Percentiles rank a stretch among this genome's conserved stretches.
Evolutionary conservation across 306 rosid genomes (phyloP).

Genomic region (Sechiopsis laciniata): DNA sequence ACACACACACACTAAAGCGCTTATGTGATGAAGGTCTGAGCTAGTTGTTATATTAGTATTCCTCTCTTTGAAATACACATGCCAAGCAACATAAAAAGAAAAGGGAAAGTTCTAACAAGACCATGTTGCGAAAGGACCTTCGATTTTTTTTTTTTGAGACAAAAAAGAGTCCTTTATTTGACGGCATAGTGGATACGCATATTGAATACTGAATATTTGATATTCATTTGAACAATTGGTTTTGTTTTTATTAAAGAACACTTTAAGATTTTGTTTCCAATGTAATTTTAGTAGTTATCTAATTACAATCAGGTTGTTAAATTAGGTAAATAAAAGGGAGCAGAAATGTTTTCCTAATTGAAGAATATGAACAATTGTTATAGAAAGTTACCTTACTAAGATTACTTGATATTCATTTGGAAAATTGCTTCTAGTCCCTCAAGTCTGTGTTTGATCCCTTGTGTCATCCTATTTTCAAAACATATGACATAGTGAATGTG

Average conservation of each 20-base stretch:
- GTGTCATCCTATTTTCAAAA: background rate
- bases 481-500: background rate
- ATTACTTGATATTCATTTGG: background rate
- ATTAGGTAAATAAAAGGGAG: background rate
- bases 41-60: background rate
- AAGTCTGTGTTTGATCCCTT: background rate
- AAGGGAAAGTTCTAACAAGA: background rate
- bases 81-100: background rate
- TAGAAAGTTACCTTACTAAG: background rate
- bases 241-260: background rate
- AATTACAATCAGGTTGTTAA: background rate
- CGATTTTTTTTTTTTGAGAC: too few species aligned
- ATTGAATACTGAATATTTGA: conserved; percentile 3
- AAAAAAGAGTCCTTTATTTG: background rate
- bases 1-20: background rate
- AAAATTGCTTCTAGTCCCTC: background rate
- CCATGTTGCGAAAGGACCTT: background rate
- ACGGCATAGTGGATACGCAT: background rate
- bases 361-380: background rate
- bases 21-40: background rate
- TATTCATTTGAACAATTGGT: background rate
- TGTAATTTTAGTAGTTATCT: background rate
- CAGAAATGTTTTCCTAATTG: background rate
- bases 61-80: background rate
- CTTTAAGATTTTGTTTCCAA: background rate